A percentile compares a stretch with the other conserved stretches of the same genome.
These are phyloP conservation scores for Kodamaea fukazawae DNA, from an alignment of 805 yeast genomes.

Conservation along the genomic window DNA sequence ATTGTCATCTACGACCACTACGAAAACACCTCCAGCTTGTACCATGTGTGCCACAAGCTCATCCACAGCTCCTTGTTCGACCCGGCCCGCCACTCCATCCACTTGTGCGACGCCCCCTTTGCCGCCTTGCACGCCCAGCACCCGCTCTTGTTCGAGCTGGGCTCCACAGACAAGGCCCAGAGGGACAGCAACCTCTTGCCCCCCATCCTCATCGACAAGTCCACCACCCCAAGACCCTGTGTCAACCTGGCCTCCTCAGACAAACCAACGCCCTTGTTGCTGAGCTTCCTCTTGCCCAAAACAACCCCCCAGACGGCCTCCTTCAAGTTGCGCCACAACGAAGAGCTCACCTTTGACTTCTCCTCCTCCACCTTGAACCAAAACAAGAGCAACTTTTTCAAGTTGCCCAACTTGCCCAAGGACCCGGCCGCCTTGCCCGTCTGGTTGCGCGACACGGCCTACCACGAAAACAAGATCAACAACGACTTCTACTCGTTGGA, in stretches of 20 bases:
- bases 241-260: slow-evolving; percentile 15
- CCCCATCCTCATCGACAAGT: slow-evolving; percentile 12
- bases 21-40: slow-evolving; percentile 38
- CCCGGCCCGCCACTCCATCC: slow-evolving; percentile 31
- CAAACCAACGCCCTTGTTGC: slow-evolving; percentile 35
- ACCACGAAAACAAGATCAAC: slow-evolving; percentile 16
- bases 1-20: slow-evolving; percentile 47
- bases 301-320: slow-evolving; percentile 19
- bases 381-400: slow-evolving; percentile 15
- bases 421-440: slow-evolving; percentile 41
- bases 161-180: slow-evolving; percentile 11
- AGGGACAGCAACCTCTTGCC: slow-evolving; percentile 11
- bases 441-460: slow-evolving; percentile 21
- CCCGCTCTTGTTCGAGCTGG: slow-evolving; percentile 21
- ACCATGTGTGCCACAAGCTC: slow-evolving; percentile 50
- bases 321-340: slow-evolving; percentile 50
- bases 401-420: slow-evolving; percentile 29
- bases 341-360: slow-evolving; percentile 37
- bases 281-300: slow-evolving; percentile 56
- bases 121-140: slow-evolving; percentile 26
- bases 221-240: slow-evolving; percentile 14
- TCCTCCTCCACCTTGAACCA: slow-evolving; percentile 12
- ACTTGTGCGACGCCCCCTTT: slow-evolving; percentile 43
- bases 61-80: slow-evolving; percentile 23
- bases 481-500: slow-evolving; percentile 63